Evolutionary conservation across 352 stramenopile species (phyloP), one percentile per base, ranked within the genome.

Genomic region (Pythium periplocum): DNA sequence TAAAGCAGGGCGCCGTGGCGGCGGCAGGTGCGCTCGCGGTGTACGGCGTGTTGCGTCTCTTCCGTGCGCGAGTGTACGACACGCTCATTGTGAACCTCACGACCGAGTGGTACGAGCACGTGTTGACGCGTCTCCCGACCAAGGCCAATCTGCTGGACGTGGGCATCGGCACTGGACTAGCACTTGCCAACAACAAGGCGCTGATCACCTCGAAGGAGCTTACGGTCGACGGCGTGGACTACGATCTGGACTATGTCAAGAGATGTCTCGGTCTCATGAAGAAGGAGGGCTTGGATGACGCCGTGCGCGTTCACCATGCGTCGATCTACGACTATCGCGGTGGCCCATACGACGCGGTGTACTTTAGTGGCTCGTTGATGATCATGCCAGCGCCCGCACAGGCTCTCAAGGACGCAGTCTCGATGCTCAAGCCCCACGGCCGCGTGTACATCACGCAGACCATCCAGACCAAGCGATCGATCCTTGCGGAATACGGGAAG

Each of bases 331-430:
- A 96, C 55, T 87, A 60, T 44, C 32, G 59, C 36, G 69, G 64
- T 49, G 80, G 70, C 2, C 78, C 68, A 33, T 96, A 94, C 62
- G 87, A 97, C 68, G 87, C 84, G 35, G 83, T 86, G 26, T 97
- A 97, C 73, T 97, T 97, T 59, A 95, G 81, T 55, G 89, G 86
- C 40, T 97, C 87, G 35, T 86, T 96, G 41, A 95, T 92, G 73
- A 81, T 97, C 64, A 90, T 97, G 66, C 90, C 90, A 2, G 86
- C 97, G 66, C 83, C 87, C 0, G 76, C 91, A 17, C 64, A 78
- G 51, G 90, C 90, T 48, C 75, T 97, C 30, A 61, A 74, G 9
- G 78, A 92, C 45, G 78, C 68, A 1, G 62, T 71, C 6, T 47
- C 48, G 37, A 88, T 96, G 62, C 61, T 96, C 6, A 73, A 77